Percentiles rank a stretch among this genome's conserved stretches.
Evolutionary conservation across 176 grass and related monocot species (phyloP).

Genomic region (Pontederia paniculata): DNA sequence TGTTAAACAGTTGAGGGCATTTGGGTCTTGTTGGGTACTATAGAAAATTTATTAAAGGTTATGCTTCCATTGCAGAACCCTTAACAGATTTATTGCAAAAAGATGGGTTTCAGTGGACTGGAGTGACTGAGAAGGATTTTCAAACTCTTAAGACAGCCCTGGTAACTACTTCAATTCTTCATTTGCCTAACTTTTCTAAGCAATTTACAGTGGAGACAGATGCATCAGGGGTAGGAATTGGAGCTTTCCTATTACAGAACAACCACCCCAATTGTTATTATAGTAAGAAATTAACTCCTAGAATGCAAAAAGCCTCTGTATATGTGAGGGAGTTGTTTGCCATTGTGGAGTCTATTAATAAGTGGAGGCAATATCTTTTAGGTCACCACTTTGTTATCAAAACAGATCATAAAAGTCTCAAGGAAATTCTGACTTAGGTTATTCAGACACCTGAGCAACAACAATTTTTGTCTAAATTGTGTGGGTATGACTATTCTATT

Average conservation of each 20-base stretch:
- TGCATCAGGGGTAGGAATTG: not conserved
- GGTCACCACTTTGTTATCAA: no score
- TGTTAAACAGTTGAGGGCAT: not conserved
- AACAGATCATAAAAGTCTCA: no score
- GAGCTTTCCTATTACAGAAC: not conserved
- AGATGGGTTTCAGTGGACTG: not conserved
- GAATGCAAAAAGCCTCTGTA: not conserved
- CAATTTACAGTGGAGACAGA: not conserved
- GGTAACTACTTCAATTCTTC: not conserved
- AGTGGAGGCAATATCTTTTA: no score
- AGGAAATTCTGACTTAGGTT: no score
- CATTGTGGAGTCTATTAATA: not conserved
- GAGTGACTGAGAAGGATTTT: not conserved
- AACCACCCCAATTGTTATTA: not conserved
- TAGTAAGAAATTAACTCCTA: not conserved
- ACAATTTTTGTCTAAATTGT: no score
- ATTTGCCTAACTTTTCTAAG: not conserved
- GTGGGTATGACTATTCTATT: not conserved
- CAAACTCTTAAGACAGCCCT: not conserved
- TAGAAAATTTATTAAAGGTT: not conserved
- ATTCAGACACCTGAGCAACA: no score
- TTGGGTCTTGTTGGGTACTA: not conserved
- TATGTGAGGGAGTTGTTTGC: slow-evolving; percentile 7
- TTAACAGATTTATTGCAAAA: slow-evolving; percentile 6
- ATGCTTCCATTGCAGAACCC: not conserved